Base-by-base conservation (phyloP, 139 green algal species). In the Picochlorum sp. region DNA sequence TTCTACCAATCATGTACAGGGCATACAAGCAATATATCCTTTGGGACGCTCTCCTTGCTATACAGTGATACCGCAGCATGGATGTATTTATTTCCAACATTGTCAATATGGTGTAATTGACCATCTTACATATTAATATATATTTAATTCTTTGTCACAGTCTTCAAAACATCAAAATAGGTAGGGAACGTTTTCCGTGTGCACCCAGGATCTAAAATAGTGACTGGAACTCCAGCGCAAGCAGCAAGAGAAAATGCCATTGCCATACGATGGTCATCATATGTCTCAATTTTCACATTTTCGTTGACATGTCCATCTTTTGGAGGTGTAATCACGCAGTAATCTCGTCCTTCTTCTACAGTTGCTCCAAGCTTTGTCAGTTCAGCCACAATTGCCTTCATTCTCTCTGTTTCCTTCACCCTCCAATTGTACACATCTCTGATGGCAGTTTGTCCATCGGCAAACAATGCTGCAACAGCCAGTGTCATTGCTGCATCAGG, bases 381-480 rank as follows among this genome's bases (percentile, higher is more conserved):
- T 77, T 99, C 94, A 0, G 85, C 88, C 21, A 95, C 89, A 71
- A 99, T 97, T 56, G 94, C 94, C 60, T 74, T 84, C 94, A 99
- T 99, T 52, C 94, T 86, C 82, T 99, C 94, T 13, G 94, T 99
- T 83, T 99, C 94, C 83, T 99, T 99, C 9, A 99, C 91, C 8
- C 94, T 77, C 94, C 94, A 98, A 78, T 88, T 97, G 75, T 89
- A 94, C 50, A 99, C 94, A 62, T 98, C 88, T 15, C 91, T 81
- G 68, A 98, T 98, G 60, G 89, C 75, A 47, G 56, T 62, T 8
- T 78, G 63, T 15, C 85, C 88, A 38, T 96, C 71, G 0, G 94
- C 94, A 77, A 96, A 96, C 14, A 98, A 81, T 3, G 94, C 94
- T 3, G 86, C 89, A 8, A 98, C 94, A 11, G 94, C 94, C 41